These are phyloP conservation scores for Boletellus deceptivus DNA, from an alignment of 1,284 basidiomycete genomes.

Conservation along the genomic window DNA sequence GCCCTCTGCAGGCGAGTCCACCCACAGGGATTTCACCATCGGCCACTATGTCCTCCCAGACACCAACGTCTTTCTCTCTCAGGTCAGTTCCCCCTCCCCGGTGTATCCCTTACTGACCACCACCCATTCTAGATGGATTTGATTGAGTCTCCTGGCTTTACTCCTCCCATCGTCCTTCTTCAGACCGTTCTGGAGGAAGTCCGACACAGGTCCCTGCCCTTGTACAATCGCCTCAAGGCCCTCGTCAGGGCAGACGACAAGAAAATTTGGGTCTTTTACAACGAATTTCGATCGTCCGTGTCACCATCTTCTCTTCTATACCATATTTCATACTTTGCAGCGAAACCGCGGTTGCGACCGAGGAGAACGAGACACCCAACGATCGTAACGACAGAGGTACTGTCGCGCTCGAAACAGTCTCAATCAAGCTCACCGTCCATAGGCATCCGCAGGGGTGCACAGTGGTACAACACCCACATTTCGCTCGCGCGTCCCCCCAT, in stretches of 20 bases:
- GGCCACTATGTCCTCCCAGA: constrained; percentile 91
- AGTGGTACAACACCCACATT: constrained; percentile 84
- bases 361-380: constrained; percentile 80
- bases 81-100: constrained; percentile 38
- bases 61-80: constrained; percentile 93
- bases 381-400: constrained; percentile 90
- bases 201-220: constrained; percentile 88
- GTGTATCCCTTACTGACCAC: constrained; percentile 1
- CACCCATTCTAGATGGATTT: constrained; percentile 77
- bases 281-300: constrained; percentile 80
- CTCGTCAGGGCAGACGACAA: constrained; percentile 82
- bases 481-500: constrained; percentile 49
- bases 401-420: constrained; percentile 8
- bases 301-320: not conserved
- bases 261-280: constrained; percentile 85
- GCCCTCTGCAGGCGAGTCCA: constrained; percentile 49
- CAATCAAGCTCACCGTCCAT: not conserved
- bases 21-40: constrained; percentile 52
- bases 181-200: constrained; percentile 98
- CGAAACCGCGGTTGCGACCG: constrained; percentile 74
- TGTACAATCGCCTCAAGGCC: constrained; percentile 89
- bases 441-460: constrained; percentile 83
- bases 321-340: constrained; percentile 37
- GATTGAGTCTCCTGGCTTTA: constrained; percentile 74
- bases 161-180: constrained; percentile 80